These are phyloP conservation scores for Edaphochlamys debaryana DNA, from an alignment of 139 green algal species.

Conservation along the genomic window DNA sequence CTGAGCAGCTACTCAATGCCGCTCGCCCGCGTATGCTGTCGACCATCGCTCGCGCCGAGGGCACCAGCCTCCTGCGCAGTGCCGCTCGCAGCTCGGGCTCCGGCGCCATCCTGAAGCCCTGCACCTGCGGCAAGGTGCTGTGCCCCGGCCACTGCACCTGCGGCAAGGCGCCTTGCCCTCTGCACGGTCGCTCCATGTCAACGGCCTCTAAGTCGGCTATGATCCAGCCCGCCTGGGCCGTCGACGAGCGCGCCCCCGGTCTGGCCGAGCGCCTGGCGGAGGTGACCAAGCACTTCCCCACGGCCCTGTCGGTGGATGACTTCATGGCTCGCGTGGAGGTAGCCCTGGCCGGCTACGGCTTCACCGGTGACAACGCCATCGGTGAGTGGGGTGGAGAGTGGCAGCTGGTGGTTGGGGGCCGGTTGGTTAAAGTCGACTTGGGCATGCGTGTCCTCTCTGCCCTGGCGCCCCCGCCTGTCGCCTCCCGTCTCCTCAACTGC, in stretches of 20 bases:
- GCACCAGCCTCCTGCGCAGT: not conserved
- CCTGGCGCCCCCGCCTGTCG: no score
- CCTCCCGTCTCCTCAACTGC: no score
- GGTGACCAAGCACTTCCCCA: constrained; percentile 74
- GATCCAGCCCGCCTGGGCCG: constrained; percentile 5
- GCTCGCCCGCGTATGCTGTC: constrained; percentile 7
- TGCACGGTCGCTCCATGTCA: constrained; percentile 9
- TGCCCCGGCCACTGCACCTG: constrained; percentile 51
- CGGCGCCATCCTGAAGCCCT: not conserved
- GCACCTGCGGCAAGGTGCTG: constrained; percentile 46
- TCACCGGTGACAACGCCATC: constrained; percentile 67
- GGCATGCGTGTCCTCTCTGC: no score
- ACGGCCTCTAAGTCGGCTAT: not conserved
- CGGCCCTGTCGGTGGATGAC: constrained; percentile 77
- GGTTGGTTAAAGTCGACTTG: no score
- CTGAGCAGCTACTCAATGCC: not conserved
- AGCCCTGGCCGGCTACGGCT: constrained; percentile 74
- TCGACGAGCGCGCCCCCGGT: constrained; percentile 3
- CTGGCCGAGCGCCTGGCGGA: constrained; percentile 31
- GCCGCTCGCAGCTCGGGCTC: not conserved
- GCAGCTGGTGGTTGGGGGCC: no score
- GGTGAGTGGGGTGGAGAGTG: constrained; percentile 24
- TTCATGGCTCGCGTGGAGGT: constrained; percentile 82
- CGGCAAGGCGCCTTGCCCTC: constrained; percentile 43
- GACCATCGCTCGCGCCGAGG: constrained; percentile 12